A percentile compares a stretch with the other conserved stretches of the same genome.
phyloP scores from a whole-genome alignment of 1,284 basidiomycete species.

The Sporisorium scitamineum region DNA sequence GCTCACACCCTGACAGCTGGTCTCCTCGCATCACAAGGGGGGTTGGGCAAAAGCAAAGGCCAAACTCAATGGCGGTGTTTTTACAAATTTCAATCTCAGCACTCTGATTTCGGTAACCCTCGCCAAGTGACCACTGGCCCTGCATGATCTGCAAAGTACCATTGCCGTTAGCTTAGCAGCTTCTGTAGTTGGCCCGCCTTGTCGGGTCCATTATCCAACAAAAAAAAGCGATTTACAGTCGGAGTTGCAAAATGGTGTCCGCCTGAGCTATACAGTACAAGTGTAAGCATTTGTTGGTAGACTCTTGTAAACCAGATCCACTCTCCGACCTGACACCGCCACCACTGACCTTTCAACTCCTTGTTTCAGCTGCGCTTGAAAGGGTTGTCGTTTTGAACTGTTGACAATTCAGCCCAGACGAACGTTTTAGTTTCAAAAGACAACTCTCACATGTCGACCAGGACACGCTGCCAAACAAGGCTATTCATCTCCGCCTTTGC shows the following conservation, averaged over 20 bases:
- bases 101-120: neutral
- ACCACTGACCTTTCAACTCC: too few species aligned
- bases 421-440: neutral
- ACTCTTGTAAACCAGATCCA: neutral
- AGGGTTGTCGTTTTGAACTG: neutral
- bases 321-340: neutral
- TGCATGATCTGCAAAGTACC: neutral
- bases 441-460: neutral
- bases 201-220: neutral
- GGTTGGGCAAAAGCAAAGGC: neutral
- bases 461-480: neutral
- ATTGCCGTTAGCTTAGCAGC: neutral
- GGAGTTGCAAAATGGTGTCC: neutral
- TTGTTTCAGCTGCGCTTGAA: neutral
- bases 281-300: neutral
- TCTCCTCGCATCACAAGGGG: neutral
- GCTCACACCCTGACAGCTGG: constrained; percentile 1
- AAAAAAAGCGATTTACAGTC: neutral
- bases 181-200: neutral
- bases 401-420: neutral
- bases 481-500: neutral
- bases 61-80: neutral
- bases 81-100: neutral
- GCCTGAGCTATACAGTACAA: neutral
- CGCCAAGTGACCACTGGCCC: neutral